These are phyloP conservation scores for Entelexis sorbosivorans DNA, from an alignment of 1,139 yeast species.

Conservation along the genomic window DNA sequence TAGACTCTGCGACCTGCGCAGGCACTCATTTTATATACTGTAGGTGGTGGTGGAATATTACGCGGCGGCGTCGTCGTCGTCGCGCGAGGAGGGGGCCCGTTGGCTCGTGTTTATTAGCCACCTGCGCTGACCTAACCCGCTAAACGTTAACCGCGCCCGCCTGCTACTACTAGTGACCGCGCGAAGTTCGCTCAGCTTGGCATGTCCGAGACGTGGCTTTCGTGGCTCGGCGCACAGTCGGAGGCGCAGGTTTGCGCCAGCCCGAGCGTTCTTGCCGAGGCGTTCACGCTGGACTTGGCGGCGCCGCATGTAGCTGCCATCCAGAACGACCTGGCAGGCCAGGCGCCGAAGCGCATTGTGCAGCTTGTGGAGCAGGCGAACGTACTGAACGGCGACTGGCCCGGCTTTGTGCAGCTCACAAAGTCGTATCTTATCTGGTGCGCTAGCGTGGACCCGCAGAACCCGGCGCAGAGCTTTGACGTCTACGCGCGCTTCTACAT, in stretches of 20 bases:
- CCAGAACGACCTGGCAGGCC: conserved; percentile 28
- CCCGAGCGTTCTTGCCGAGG: conserved; percentile 18
- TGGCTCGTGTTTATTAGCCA: too few relatives aligned
- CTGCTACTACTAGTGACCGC: too few relatives aligned
- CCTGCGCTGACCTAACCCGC: conserved; percentile 1
- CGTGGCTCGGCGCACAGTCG: conserved; percentile 1
- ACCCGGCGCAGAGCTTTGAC: conserved; percentile 46
- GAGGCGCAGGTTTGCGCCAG: conserved; percentile 9
- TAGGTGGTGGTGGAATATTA: too few relatives aligned
- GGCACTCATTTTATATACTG: too few relatives aligned
- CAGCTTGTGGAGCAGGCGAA: conserved; percentile 32
- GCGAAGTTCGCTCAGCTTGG: too few relatives aligned
- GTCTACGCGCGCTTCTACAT: conserved; percentile 43
- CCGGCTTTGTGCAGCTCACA: conserved; percentile 45
- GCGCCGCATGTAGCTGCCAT: conserved; percentile 29
- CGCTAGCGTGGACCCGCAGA: conserved; percentile 50
- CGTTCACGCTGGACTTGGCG: conserved; percentile 26
- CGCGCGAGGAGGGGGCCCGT: too few relatives aligned
- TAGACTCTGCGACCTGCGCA: too few relatives aligned
- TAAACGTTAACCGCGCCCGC: too few relatives aligned
- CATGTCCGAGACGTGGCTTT: conserved; percentile 15
- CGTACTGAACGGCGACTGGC: conserved; percentile 38
- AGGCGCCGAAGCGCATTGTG: conserved; percentile 24
- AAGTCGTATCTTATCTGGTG: conserved; percentile 43
- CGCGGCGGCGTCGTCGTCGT: too few relatives aligned